Percentiles rank a stretch among this genome's conserved stretches.
Evolutionary conservation across 441 rosid genomes (phyloP).

Genomic region (Erysimum pusillum): DNA sequence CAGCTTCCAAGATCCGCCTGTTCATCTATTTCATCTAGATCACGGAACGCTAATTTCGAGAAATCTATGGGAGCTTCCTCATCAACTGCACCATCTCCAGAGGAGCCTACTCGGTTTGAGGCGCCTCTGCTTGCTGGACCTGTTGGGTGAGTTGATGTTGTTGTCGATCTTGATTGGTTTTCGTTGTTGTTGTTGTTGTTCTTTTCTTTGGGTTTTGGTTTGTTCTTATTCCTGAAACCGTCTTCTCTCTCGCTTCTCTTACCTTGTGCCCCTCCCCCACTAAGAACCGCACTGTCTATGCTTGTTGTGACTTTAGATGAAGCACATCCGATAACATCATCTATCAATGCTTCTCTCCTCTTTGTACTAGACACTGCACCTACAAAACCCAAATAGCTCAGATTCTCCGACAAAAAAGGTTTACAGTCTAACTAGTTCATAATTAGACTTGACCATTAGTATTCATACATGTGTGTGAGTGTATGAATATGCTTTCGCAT

Average conservation of each 20-base stretch:
- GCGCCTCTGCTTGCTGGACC: constrained; percentile 40
- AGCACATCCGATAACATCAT: constrained; percentile 79
- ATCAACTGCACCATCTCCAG: constrained; percentile 42
- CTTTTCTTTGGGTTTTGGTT: constrained; percentile 76
- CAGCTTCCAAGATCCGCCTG: constrained; percentile 68
- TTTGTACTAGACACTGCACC: constrained; percentile 79
- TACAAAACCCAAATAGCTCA: constrained; percentile 48
- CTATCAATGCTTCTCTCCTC: constrained; percentile 77
- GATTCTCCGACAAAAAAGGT: constrained; percentile 3
- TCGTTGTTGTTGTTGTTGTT: constrained; percentile 49
- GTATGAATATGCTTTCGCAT: not conserved
- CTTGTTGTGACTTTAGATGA: constrained; percentile 72
- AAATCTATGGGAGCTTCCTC: constrained; percentile 59
- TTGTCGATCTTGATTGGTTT: constrained; percentile 50
- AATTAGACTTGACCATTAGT: constrained; percentile 3
- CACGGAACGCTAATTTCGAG: constrained; percentile 58
- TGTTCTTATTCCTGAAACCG: constrained; percentile 54
- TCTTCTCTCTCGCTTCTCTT: constrained; percentile 66
- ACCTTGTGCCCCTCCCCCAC: constrained; percentile 59
- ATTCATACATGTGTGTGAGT: not conserved
- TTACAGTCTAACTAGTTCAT: constrained; percentile 23
- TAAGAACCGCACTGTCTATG: constrained; percentile 51
- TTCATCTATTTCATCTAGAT: constrained; percentile 61
- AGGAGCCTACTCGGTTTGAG: constrained; percentile 33
- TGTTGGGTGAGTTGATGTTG: constrained; percentile 44